phyloP scores from a whole-genome alignment of 371 early-diverging fungal genomes.

The Circinella umbellata region DNA sequence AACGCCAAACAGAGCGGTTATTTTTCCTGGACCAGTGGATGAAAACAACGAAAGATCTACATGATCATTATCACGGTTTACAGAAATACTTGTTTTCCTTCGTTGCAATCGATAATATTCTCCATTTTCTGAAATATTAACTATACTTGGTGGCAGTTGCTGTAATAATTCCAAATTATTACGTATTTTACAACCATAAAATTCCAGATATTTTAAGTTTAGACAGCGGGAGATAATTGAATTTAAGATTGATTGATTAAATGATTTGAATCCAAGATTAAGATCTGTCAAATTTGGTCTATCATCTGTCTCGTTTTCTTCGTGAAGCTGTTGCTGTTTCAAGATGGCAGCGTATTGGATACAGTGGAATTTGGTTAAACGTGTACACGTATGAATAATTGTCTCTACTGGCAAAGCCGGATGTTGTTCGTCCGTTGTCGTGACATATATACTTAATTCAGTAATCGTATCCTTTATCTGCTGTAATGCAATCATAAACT shows the following conservation, averaged over 20 bases:
- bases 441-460: neutral
- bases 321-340: neutral
- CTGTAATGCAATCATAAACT: neutral
- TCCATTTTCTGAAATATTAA: neutral
- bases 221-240: neutral
- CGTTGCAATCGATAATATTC: neutral
- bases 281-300: neutral
- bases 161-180: neutral
- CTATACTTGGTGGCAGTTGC: neutral
- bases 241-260: neutral
- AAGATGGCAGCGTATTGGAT: neutral
- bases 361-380: neutral
- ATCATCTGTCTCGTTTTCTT: neutral
- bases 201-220: neutral
- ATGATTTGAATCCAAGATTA: neutral
- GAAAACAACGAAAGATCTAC: too few species aligned
- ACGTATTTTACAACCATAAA: neutral
- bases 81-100: too few species aligned
- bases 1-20: neutral
- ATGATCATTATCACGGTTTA: too few species aligned
- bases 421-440: neutral
- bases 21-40: neutral
- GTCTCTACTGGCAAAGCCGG: neutral
- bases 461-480: neutral
- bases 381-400: neutral